phyloP scores from a whole-genome alignment of 2,329 filamentous ascomycete species.

The Cordyceps cicadae region DNA sequence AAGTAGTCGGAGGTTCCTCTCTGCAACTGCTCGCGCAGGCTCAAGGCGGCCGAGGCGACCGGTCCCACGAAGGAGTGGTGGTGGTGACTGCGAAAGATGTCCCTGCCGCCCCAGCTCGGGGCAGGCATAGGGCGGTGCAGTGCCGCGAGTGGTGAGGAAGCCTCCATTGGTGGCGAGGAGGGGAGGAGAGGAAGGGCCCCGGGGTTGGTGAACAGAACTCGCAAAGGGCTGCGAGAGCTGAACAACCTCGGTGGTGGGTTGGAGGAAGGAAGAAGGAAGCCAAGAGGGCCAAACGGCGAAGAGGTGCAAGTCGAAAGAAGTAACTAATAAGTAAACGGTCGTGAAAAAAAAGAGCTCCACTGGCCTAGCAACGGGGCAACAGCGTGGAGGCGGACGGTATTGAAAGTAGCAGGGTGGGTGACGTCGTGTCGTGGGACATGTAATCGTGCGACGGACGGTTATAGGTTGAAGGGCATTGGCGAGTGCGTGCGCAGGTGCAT shows the following conservation, averaged over 20 bases:
- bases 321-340: slow-evolving; percentile 12
- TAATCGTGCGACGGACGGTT: not conserved
- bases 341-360: slow-evolving; percentile 13
- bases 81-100: slow-evolving; percentile 44
- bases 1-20: slow-evolving; percentile 68
- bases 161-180: slow-evolving; percentile 58
- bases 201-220: slow-evolving; percentile 7
- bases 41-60: slow-evolving; percentile 53
- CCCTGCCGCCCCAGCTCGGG: slow-evolving; percentile 49
- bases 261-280: not conserved
- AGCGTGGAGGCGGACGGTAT: slow-evolving; percentile 14
- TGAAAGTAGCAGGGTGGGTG: slow-evolving; percentile 18
- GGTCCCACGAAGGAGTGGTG: slow-evolving; percentile 42
- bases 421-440: slow-evolving; percentile 11
- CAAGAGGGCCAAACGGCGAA: not conserved
- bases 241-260: slow-evolving; percentile 14
- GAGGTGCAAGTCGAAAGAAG: not conserved
- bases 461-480: not conserved
- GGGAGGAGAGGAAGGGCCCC: not conserved
- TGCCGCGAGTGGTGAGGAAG: slow-evolving; percentile 86
- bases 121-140: slow-evolving; percentile 66
- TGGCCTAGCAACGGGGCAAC: slow-evolving; percentile 13
- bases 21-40: slow-evolving; percentile 68
- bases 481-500: not conserved
- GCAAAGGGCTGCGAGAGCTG: slow-evolving; percentile 6